Conservation (phyloP, 768 basidiomycete genomes). For the Amanita pseudoporphyria region DNA sequence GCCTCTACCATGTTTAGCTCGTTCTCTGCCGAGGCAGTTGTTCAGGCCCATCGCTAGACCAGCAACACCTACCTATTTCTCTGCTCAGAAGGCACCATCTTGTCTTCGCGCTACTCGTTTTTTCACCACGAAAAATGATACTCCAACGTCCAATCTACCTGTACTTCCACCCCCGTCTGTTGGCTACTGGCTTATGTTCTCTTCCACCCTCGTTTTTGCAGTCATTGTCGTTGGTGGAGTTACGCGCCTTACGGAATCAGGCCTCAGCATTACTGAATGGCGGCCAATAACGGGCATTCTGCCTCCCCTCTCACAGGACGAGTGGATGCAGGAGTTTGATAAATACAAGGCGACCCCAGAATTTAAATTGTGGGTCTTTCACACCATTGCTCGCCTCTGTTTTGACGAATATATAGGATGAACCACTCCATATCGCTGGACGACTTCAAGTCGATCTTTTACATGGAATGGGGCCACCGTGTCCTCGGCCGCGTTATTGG, state of each 20-base stretch:
- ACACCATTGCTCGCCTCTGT: neutral
- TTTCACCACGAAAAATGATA: neutral
- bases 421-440: constrained; percentile 82
- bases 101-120: neutral
- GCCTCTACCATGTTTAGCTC: neutral
- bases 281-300: constrained; percentile 81
- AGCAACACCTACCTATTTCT: neutral
- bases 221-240: constrained; percentile 95
- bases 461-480: constrained; percentile 98
- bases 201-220: constrained; percentile 79
- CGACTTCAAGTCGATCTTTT: constrained; percentile 95
- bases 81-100: neutral
- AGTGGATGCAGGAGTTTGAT: constrained; percentile 85
- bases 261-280: constrained; percentile 98
- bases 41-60: neutral
- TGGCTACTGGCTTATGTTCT: constrained; percentile 77
- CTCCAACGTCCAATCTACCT: constrained; percentile 12
- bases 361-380: constrained; percentile 73
- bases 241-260: constrained; percentile 94
- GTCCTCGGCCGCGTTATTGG: constrained; percentile 85
- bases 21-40: neutral
- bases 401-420: constrained; percentile 38
- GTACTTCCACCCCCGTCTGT: constrained; percentile 61
- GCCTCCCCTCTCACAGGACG: constrained; percentile 65
- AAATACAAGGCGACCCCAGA: constrained; percentile 95